Evolutionary conservation across 2,329 filamentous ascomycete species (phyloP).

Genomic region (Daldinia sp.): DNA sequence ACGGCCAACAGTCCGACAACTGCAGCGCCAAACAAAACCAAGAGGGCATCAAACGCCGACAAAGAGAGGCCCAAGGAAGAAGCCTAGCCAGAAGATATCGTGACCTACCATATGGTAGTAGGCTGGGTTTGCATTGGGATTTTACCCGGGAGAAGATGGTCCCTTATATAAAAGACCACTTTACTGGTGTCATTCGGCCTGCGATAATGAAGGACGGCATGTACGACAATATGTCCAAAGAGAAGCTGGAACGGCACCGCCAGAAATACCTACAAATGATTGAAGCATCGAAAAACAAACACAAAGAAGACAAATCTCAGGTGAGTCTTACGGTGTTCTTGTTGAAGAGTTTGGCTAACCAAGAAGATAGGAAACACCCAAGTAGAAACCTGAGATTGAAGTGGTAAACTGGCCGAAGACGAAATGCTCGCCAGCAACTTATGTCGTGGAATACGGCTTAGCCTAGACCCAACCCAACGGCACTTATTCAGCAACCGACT

Average conservation of each 20-base stretch:
- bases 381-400: neutral
- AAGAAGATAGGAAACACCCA: neutral
- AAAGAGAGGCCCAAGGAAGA: neutral
- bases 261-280: neutral
- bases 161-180: slow-evolving; percentile 16
- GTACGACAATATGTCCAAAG: slow-evolving; percentile 5
- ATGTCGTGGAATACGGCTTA: too few species aligned
- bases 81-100: neutral
- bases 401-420: neutral
- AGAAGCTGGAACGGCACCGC: slow-evolving; percentile 2
- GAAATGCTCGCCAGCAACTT: neutral
- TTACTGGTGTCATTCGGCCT: slow-evolving; percentile 4
- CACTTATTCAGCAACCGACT: neutral
- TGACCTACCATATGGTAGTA: slow-evolving; percentile 2
- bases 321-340: neutral
- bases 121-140: slow-evolving; percentile 1
- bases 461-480: too few species aligned
- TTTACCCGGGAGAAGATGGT: neutral
- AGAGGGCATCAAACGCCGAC: neutral
- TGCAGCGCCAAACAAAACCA: neutral
- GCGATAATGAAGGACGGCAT: slow-evolving; percentile 18
- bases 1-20: too few species aligned
- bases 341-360: neutral
- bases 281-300: neutral
- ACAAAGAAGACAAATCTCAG: neutral